Base-by-base conservation (phyloP, 805 yeast species). In the Candida peoriensis region DNA sequence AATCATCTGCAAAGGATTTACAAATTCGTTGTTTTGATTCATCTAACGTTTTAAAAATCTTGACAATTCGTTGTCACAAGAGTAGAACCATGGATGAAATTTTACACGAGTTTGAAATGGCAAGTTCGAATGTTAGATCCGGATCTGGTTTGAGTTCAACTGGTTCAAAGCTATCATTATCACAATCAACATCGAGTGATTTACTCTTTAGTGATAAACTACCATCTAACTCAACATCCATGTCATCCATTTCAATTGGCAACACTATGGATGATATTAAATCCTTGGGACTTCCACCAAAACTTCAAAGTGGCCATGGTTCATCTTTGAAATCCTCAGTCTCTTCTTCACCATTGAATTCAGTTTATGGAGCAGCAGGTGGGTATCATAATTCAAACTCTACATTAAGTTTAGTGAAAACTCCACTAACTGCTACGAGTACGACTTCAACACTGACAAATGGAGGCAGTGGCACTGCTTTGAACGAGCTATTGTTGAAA, bases 291-390 rank as follows among this genome's bases (percentile, higher is more conserved):
- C 50, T 16, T 4, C 28, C 57, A 17, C n/a, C n/a, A n/a, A n/a
- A n/a, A n/a, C n/a, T n/a, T n/a, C n/a, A n/a, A n/a, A n/a, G n/a
- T n/a, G n/a, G n/a, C n/a, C n/a, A n/a, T n/a, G n/a, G n/a, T n/a
- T n/a, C n/a, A n/a, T 44, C 51, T 5, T 49, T 41, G 29, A 46
- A 52, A 15, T 48, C 57, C 1, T 38, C 47, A 16, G 50, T 52
- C 55, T 42, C 47, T 11, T 43, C 50, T 9, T 28, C 46, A 8
- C 41, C 44, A 9, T 17, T 34, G 34, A 24, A 14, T 21, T 28
- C 32, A 30, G 8, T 26, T 14, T 33, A 32, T n/a, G 26, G 24
- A 20, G 37, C 39, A 24, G 19, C 28, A 25, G 38, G 34, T n/a
- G 22, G 8, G 24, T 38, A 38, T 34, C 29, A 28, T 36, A 37